phyloP scores from a whole-genome alignment of 306 rosid species.

The Cicer judaicum region DNA sequence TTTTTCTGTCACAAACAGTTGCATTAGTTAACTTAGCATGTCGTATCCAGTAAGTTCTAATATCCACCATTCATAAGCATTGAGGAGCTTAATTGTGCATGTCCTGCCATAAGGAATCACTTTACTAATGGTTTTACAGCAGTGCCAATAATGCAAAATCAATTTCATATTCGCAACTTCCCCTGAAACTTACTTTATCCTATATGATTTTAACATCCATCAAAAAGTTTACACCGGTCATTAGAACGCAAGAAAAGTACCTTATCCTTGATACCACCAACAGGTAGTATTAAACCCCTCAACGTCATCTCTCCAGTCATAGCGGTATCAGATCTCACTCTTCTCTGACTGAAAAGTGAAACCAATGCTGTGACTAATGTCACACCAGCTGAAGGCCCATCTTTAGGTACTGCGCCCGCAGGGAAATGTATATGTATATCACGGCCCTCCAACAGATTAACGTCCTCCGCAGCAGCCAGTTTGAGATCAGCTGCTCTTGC shows the following conservation, averaged over 20 bases:
- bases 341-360: constrained; percentile 78
- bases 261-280: constrained; percentile 99
- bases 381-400: constrained; percentile 99
- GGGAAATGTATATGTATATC: constrained; percentile 98
- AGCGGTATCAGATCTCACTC: constrained; percentile 93
- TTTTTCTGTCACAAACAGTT: neutral
- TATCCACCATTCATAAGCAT: constrained; percentile 15
- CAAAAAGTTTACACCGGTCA: constrained; percentile 29
- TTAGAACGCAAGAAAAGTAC: constrained; percentile 48
- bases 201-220: neutral
- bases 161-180: constrained; percentile 19
- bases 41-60: neutral
- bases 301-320: constrained; percentile 99
- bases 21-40: neutral
- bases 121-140: constrained; percentile 19
- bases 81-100: constrained; percentile 15
- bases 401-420: constrained; percentile 98
- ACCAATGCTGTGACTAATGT: constrained; percentile 96
- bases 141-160: constrained; percentile 31
- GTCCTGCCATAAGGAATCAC: constrained; percentile 35
- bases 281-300: constrained; percentile 97
- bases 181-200: neutral
- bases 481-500: constrained; percentile 81
- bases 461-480: constrained; percentile 66
- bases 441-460: constrained; percentile 81